These are phyloP conservation scores for Russula abietina DNA, from an alignment of 768 basidiomycete species.

Conservation along the genomic window DNA sequence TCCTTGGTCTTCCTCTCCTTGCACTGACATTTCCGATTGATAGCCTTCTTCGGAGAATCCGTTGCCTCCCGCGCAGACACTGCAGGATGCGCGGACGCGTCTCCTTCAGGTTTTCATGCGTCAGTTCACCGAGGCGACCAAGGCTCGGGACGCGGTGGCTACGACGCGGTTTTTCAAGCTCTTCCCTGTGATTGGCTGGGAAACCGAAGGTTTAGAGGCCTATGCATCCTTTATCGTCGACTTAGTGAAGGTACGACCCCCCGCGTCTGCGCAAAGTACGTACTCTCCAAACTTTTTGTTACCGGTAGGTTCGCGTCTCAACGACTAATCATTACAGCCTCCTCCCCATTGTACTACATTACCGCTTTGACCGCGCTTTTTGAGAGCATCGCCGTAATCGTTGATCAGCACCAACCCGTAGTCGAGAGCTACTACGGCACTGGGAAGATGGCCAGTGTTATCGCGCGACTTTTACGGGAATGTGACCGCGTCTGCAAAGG, in stretches of 20 bases:
- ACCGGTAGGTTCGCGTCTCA: constrained; percentile 11
- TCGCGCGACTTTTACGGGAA: constrained; percentile 71
- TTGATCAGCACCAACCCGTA: constrained; percentile 95
- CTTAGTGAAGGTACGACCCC: constrained; percentile 72
- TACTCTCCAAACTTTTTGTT: constrained; percentile 12
- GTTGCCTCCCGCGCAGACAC: constrained; percentile 76
- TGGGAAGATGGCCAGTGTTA: constrained; percentile 80
- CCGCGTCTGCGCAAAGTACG: constrained; percentile 77
- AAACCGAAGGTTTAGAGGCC: constrained; percentile 81
- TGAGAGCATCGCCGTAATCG: constrained; percentile 91
- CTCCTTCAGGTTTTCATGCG: constrained; percentile 71
- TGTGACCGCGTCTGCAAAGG: constrained; percentile 77
- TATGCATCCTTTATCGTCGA: constrained; percentile 93
- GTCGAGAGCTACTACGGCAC: constrained; percentile 97
- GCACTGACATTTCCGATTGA: constrained; percentile 1
- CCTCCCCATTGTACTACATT: constrained; percentile 89
- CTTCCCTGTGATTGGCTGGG: constrained; percentile 94
- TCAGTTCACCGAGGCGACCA: constrained; percentile 81
- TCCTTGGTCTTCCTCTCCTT: not conserved
- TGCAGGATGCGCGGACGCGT: constrained; percentile 65
- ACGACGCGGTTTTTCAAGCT: constrained; percentile 95
- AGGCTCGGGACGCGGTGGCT: constrained; percentile 72
- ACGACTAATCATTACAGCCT: constrained; percentile 46
- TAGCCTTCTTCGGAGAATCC: constrained; percentile 91
- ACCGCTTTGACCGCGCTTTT: constrained; percentile 86